Evolutionary conservation across 768 basidiomycete species (phyloP).

Genomic region (Dioszegia aurantiaca): DNA sequence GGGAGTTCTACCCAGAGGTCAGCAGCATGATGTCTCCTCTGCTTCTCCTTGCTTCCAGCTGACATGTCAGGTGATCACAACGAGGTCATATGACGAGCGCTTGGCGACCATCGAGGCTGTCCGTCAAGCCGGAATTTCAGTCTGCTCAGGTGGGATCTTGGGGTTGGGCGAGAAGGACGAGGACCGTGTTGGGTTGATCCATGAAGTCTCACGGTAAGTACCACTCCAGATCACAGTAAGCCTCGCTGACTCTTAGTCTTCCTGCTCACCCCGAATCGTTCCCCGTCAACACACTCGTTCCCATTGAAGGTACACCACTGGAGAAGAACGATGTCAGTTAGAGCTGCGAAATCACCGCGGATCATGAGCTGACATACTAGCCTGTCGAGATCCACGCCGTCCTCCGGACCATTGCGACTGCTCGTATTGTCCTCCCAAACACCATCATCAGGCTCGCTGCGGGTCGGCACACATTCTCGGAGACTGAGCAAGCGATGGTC

Average conservation of each 20-base stretch:
- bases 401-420: constrained; percentile 90
- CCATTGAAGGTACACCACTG: constrained; percentile 89
- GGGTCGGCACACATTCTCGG: constrained; percentile 80
- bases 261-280: constrained; percentile 86
- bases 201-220: constrained; percentile 78
- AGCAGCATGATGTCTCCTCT: constrained; percentile 23
- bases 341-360: background rate
- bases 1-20: constrained; percentile 92
- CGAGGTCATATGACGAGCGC: constrained; percentile 89
- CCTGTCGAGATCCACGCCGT: constrained; percentile 77
- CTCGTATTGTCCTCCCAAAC: constrained; percentile 81
- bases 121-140: constrained; percentile 90
- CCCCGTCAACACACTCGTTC: constrained; percentile 95
- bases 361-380: constrained; percentile 54
- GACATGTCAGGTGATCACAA: constrained; percentile 79
- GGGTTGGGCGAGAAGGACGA: constrained; percentile 86
- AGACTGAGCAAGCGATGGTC: constrained; percentile 93
- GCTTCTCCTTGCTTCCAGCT: background rate
- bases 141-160: constrained; percentile 93
- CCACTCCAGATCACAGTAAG: constrained; percentile 44
- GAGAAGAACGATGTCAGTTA: constrained; percentile 76
- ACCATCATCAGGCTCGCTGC: constrained; percentile 96
- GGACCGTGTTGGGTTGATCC: constrained; percentile 89
- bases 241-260: constrained; percentile 28
- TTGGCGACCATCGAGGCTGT: constrained; percentile 85